Conservation (phyloP, 768 basidiomycete genomes). For the Inosperma sp. region DNA sequence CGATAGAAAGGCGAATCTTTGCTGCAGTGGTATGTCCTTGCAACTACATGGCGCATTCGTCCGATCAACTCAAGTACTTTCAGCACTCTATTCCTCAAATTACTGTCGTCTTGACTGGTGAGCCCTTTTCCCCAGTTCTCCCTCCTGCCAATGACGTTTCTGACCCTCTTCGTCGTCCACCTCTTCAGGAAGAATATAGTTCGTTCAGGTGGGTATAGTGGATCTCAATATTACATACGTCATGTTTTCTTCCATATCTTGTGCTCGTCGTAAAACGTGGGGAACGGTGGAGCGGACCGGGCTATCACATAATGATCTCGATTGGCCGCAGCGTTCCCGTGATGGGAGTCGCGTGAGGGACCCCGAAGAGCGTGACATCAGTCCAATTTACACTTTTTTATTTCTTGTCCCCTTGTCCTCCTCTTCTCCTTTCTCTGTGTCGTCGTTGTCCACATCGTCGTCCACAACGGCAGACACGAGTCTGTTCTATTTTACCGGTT, state of each 20-base stretch:
- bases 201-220: slow-evolving; percentile 5
- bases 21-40: slow-evolving; percentile 15
- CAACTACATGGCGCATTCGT: background rate
- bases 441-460: slow-evolving; percentile 39
- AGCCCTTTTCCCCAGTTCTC: background rate
- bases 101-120: slow-evolving; percentile 1
- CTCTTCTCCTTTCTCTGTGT: slow-evolving; percentile 28
- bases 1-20: slow-evolving; percentile 18
- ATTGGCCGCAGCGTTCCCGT: slow-evolving; percentile 28
- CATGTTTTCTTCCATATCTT: slow-evolving; percentile 15
- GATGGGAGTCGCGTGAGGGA: slow-evolving; percentile 14
- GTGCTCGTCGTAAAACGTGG: slow-evolving; percentile 41
- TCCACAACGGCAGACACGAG: slow-evolving; percentile 30
- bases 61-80: slow-evolving; percentile 1
- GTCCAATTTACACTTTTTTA: slow-evolving; percentile 24
- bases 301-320: slow-evolving; percentile 23
- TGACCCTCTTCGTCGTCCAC: no score
- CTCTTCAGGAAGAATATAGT: no score
- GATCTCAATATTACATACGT: slow-evolving; percentile 15
- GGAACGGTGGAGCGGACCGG: slow-evolving; percentile 28
- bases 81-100: background rate
- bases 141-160: no score
- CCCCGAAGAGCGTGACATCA: slow-evolving; percentile 22
- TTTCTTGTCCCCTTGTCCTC: slow-evolving; percentile 23
- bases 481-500: slow-evolving; percentile 23